These are phyloP conservation scores for Fusarium sp. DNA, from an alignment of 2,329 filamentous ascomycete genomes.

Conservation along the genomic window DNA sequence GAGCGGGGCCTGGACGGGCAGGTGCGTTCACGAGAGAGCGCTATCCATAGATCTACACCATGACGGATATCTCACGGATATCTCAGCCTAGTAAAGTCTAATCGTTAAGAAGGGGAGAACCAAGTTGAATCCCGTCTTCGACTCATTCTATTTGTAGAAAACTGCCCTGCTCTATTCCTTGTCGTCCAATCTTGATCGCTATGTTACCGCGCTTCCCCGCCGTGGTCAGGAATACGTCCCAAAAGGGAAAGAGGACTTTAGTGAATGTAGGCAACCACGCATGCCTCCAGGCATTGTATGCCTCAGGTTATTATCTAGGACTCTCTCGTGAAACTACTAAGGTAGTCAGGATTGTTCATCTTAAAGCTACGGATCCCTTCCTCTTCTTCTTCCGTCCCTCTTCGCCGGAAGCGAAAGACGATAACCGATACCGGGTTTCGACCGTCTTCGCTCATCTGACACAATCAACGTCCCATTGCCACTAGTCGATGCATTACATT, in stretches of 20 bases:
- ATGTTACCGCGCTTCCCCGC: not conserved
- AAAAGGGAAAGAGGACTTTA: slow-evolving; percentile 43
- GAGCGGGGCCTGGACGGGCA: not conserved
- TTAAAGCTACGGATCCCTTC: not conserved
- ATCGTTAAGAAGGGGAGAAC: not conserved
- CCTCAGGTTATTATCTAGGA: slow-evolving; percentile 43
- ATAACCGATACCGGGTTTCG: not conserved
- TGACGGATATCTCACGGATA: not conserved
- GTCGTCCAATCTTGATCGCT: not conserved
- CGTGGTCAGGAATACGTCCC: slow-evolving; percentile 23
- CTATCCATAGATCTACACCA: not conserved
- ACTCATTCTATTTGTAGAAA: not conserved
- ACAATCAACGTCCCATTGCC: slow-evolving; percentile 13
- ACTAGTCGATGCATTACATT: slow-evolving; percentile 19
- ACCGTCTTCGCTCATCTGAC: not conserved
- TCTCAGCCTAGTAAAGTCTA: not conserved
- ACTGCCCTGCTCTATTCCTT: not conserved
- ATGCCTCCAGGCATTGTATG: slow-evolving; percentile 16
- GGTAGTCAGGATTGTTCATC: not conserved
- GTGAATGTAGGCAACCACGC: slow-evolving; percentile 31
- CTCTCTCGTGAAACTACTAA: slow-evolving; percentile 21
- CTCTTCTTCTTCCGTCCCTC: not conserved
- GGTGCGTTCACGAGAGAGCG: not conserved
- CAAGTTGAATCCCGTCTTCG: not conserved
- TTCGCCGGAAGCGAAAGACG: not conserved